A percentile compares a stretch with the other conserved stretches of the same genome.
These are phyloP conservation scores for Epichloe brachyelytri DNA, from an alignment of 2,329 filamentous ascomycete genomes.

Conservation along the genomic window DNA sequence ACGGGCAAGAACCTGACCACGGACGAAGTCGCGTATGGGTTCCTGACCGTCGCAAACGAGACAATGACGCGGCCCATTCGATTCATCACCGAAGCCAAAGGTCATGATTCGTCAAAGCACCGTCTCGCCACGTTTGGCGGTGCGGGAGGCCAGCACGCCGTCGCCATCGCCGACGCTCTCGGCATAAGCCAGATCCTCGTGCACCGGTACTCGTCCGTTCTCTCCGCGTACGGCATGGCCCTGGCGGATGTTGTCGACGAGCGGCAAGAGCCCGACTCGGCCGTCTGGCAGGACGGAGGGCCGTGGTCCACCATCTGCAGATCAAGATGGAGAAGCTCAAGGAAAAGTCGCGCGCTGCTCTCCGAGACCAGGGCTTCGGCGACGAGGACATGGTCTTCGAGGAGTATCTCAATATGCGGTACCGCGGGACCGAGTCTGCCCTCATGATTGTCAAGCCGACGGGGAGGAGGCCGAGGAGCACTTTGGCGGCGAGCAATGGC, in stretches of 20 bases:
- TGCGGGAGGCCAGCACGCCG: constrained; percentile 31
- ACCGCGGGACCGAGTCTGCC: constrained; percentile 79
- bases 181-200: constrained; percentile 30
- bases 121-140: constrained; percentile 25
- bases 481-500: constrained; percentile 58
- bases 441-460: constrained; percentile 75
- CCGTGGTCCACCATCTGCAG: constrained; percentile 49
- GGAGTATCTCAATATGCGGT: constrained; percentile 89
- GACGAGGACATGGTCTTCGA: constrained; percentile 68
- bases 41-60: constrained; percentile 24
- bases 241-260: constrained; percentile 42
- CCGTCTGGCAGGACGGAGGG: constrained; percentile 45
- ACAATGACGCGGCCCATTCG: constrained; percentile 24
- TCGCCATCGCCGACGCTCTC: constrained; percentile 28
- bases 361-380: constrained; percentile 68
- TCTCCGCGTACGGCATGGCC: constrained; percentile 34
- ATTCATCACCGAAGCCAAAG: constrained; percentile 22
- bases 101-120: constrained; percentile 22
- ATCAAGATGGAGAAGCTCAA: constrained; percentile 69
- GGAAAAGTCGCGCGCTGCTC: constrained; percentile 52
- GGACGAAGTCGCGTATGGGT: constrained; percentile 24
- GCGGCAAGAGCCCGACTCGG: constrained; percentile 62
- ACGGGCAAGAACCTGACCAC: constrained; percentile 15
- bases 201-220: constrained; percentile 30
- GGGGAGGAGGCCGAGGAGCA: constrained; percentile 45